Evolutionary conservation across 1,284 basidiomycete species (phyloP).

Genomic region (Albatrellus sp.): DNA sequence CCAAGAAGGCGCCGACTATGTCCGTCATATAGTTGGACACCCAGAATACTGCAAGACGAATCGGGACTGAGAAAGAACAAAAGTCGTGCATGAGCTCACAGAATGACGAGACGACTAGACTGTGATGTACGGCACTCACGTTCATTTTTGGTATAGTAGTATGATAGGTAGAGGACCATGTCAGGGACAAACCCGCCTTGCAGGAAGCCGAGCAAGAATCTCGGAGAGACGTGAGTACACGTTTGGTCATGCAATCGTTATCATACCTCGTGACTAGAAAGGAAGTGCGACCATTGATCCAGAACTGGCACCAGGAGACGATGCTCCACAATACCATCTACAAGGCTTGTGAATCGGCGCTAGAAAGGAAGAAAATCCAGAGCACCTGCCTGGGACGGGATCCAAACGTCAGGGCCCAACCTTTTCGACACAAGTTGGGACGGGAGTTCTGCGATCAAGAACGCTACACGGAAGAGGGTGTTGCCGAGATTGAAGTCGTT

Average conservation of each 20-base stretch:
- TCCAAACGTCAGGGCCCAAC: conserved; percentile 61
- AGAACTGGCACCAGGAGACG: conserved; percentile 49
- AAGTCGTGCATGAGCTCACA: neutral
- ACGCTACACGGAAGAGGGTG: conserved; percentile 33
- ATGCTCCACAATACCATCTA: conserved; percentile 46
- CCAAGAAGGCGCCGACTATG: conserved; percentile 50
- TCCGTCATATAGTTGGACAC: conserved; percentile 41
- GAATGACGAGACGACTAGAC: too few relatives aligned
- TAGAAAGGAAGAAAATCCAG: neutral
- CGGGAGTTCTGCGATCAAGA: conserved; percentile 53
- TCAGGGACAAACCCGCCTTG: conserved; percentile 62
- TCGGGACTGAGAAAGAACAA: conserved; percentile 26
- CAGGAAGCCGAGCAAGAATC: conserved; percentile 28
- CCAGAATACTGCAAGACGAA: conserved; percentile 62
- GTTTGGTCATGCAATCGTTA: conserved; percentile 22
- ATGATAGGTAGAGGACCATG: conserved; percentile 55
- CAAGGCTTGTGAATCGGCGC: conserved; percentile 1
- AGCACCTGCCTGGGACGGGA: conserved; percentile 43
- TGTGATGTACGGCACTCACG: conserved; percentile 10
- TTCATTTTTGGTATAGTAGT: conserved; percentile 60
- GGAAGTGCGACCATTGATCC: conserved; percentile 39
- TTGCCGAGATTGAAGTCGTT: conserved; percentile 61
- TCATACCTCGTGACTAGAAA: conserved; percentile 27
- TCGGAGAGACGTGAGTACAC: conserved; percentile 18
- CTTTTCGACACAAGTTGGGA: conserved; percentile 63